Evolutionary conservation across 257 asterid species (phyloP), one percentile per base, ranked within the genome.

Genomic region (Catharanthus roseus): DNA sequence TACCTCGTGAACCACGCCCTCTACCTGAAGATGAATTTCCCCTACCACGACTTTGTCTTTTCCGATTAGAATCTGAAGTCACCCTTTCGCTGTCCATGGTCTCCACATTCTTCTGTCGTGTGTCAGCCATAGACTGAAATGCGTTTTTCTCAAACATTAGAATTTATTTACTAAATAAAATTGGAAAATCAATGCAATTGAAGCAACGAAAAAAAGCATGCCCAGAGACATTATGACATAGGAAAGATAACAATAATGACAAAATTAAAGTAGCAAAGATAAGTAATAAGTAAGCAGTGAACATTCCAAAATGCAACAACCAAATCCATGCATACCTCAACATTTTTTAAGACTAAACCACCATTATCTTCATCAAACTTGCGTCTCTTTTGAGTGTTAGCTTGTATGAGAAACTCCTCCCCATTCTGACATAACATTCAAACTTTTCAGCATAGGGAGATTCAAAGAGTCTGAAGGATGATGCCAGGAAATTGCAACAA

Each of bases 311-410:
- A 13, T 36, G 29, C 54, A 72, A 65, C 4, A 60, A 28, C 75
- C 19, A 57, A 66, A 73, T 67, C n/a, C 58, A 65, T 24, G 49
- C 70, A 65, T 80, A 93, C 97, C 96, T 93, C 96, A 83, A 78
- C 86, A 74, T 72, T 81, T 73, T 86, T 85, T 45, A 70, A 80
- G 58, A 81, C 82, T 68, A 75, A 38, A 49, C 81, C 53, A 67
- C 77, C 67, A 34, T 69, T 39, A 38, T 81, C 87, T 45, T 91
- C 92, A 50, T 85, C 92, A 65, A 88, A 86, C 81, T 87, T 95
- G 24, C 74, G 92, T 50, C 97, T 88, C 82, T 95, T 95, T 75
- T 85, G 96, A 83, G 91, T 95, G 79, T 91, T 91, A 47, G 97
- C 96, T 80, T 70, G 86, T 77, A 95, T 88, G 74, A 89, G 96